Evolutionary conservation across 163 green algal genomes (phyloP).

Genomic region (Chloromonas sp.): DNA sequence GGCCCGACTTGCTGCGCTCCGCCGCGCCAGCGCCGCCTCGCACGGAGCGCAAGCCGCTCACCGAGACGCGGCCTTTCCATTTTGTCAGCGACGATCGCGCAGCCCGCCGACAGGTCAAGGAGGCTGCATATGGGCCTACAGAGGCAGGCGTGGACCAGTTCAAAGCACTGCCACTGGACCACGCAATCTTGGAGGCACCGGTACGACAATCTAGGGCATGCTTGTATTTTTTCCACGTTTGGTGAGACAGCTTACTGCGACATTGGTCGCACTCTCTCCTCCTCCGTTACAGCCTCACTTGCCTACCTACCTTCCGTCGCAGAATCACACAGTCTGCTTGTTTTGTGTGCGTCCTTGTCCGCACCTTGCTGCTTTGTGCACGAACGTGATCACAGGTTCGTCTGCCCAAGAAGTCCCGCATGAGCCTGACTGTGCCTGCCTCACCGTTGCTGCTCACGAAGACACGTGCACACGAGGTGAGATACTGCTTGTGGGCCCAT

Average conservation of each 20-base stretch:
- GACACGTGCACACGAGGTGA: conserved; percentile 5
- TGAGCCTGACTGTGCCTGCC: conserved; percentile 22
- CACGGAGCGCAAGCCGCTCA: neutral
- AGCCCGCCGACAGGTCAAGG: conserved; percentile 3
- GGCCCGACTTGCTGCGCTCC: conserved; percentile 1
- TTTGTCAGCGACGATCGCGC: conserved; percentile 24
- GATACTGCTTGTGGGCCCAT: neutral
- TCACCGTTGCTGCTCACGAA: conserved; percentile 32
- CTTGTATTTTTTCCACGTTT: neutral
- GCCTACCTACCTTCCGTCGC: neutral
- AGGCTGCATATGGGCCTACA: neutral
- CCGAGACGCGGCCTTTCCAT: conserved; percentile 1
- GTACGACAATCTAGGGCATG: conserved; percentile 5
- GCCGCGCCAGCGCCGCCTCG: neutral
- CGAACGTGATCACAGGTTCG: neutral
- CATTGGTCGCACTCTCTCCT: no score
- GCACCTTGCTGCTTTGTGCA: neutral
- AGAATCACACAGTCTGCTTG: no score
- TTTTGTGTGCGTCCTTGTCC: no score
- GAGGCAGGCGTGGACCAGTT: conserved; percentile 25
- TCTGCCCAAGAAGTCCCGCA: conserved; percentile 12
- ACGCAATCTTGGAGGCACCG: conserved; percentile 35
- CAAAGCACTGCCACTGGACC: conserved; percentile 39
- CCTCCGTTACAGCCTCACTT: neutral
- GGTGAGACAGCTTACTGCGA: neutral